Conservation (phyloP, 2,329 filamentous ascomycete species). For the Sclerotinia sclerotiorum region DNA sequence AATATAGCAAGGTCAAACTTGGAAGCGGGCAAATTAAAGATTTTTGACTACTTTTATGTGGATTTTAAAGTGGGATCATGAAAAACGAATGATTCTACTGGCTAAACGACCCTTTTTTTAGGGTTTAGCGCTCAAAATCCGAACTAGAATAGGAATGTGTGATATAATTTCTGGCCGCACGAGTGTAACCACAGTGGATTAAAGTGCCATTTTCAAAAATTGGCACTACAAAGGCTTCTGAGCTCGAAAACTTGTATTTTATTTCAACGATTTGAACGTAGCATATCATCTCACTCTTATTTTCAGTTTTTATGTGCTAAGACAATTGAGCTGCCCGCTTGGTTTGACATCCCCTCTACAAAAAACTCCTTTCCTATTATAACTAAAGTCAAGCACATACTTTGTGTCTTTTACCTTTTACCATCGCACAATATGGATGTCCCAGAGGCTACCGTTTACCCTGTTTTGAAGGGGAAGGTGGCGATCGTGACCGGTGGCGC, state of each 20-base stretch:
- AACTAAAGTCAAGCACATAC: neutral
- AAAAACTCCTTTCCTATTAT: neutral
- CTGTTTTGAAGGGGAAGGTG: conserved; percentile 26
- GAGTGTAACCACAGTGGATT: neutral
- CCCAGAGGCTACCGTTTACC: conserved; percentile 23
- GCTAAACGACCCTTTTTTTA: no score
- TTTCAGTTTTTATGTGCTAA: neutral
- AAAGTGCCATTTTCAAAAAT: neutral
- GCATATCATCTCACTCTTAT: neutral
- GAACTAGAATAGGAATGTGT: no score
- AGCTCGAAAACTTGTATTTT: neutral
- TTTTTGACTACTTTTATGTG: no score
- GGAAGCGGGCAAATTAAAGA: no score
- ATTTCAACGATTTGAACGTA: neutral
- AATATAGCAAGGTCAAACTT: no score
- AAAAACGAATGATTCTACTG: no score
- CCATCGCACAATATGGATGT: conserved; percentile 13
- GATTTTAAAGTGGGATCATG: no score
- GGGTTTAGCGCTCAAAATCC: no score
- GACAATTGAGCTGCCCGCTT: neutral
- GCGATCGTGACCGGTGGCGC: conserved; percentile 27
- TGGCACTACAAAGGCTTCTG: neutral
- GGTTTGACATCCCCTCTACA: neutral
- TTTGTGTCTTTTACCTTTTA: neutral
- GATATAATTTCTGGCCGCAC: no score